Evolutionary conservation across 306 rosid genomes (phyloP).

Genomic region (Trichosanthes truncata): DNA sequence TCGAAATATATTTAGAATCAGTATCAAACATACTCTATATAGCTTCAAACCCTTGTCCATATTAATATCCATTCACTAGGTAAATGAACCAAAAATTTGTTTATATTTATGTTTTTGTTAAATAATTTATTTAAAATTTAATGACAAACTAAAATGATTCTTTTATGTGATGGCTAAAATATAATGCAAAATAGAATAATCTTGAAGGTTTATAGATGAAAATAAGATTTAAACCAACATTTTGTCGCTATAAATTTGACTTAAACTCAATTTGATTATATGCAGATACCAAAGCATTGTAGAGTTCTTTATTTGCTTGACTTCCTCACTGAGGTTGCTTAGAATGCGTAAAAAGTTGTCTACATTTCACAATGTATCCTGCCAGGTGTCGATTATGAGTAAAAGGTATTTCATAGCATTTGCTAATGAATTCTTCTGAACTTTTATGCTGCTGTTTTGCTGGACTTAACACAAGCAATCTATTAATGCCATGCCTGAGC

Average conservation of each 20-base stretch:
- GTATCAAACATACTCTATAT: not conserved
- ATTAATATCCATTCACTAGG: not conserved
- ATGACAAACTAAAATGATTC: not conserved
- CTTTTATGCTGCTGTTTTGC: not conserved
- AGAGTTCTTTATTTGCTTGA: constrained; percentile 37
- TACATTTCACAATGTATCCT: constrained; percentile 39
- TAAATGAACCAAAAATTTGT: not conserved
- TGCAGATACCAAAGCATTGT: constrained; percentile 32
- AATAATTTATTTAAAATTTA: not conserved
- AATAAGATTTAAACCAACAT: not conserved
- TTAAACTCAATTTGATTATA: not conserved
- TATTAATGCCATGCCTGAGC: not conserved
- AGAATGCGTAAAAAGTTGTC: constrained; percentile 32
- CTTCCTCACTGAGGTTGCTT: constrained; percentile 47
- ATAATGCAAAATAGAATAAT: not conserved
- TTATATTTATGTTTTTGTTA: not conserved
- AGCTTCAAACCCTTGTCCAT: not conserved
- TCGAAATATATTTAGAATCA: not conserved
- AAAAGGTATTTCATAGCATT: constrained; percentile 28
- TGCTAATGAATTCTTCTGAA: not conserved
- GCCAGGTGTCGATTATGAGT: constrained; percentile 42
- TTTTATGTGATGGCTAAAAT: not conserved
- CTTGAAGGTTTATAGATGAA: not conserved
- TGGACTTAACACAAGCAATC: not conserved
- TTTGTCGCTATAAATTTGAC: not conserved